Conservation (phyloP, 2,329 filamentous ascomycete genomes). For the Phyllosticta citribraziliensis region DNA sequence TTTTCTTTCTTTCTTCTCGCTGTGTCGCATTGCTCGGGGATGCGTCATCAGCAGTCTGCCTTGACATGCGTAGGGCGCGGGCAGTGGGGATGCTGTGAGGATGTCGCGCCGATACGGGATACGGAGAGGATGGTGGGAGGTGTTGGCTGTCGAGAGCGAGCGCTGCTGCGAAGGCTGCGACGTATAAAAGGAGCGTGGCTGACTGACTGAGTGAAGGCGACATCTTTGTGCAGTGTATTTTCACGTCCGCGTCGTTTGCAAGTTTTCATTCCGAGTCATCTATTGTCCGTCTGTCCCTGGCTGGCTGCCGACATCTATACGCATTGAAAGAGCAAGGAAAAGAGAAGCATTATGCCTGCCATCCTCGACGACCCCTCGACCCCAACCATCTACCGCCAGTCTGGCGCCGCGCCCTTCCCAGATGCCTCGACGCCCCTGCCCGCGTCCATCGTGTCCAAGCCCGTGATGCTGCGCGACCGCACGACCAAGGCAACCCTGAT, state of each 20-base stretch:
- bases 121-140: not conserved
- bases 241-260: not conserved
- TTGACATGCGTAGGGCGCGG: not conserved
- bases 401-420: slow-evolving; percentile 57
- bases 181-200: not conserved
- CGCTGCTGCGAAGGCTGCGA: not conserved
- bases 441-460: slow-evolving; percentile 57
- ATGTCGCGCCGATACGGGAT: not conserved
- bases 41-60: not conserved
- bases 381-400: slow-evolving; percentile 60
- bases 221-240: not conserved
- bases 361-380: slow-evolving; percentile 68
- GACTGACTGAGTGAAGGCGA: not conserved
- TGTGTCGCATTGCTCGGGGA: not conserved
- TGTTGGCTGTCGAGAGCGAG: not conserved
- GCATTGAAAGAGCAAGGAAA: not conserved
- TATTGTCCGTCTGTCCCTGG: not conserved
- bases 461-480: slow-evolving; percentile 74
- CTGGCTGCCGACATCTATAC: not conserved
- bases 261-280: not conserved
- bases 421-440: slow-evolving; percentile 55
- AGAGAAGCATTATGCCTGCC: slow-evolving; percentile 52
- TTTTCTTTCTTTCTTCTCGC: not conserved
- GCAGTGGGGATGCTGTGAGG: not conserved
- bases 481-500: slow-evolving; percentile 76